Evolutionary conservation across 1,284 basidiomycete species (phyloP).

Genomic region (Ustilago trichophora): DNA sequence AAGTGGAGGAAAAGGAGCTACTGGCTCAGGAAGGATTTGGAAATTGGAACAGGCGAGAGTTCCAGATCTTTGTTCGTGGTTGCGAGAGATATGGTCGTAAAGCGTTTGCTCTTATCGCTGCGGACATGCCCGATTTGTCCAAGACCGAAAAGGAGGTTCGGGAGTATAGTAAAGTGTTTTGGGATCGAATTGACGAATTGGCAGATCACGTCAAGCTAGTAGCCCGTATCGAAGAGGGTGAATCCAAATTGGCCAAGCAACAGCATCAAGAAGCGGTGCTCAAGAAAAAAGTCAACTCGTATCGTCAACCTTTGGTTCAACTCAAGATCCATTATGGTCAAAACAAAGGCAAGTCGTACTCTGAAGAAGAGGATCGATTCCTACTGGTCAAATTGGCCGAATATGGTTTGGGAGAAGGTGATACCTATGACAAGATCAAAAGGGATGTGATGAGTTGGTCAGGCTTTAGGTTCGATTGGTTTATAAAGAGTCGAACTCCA

Average conservation of each 20-base stretch:
- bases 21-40: slow-evolving; percentile 55
- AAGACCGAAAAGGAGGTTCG: slow-evolving; percentile 84
- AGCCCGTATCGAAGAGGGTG: slow-evolving; percentile 63
- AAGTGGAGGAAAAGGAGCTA: slow-evolving; percentile 77
- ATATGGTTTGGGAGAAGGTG: slow-evolving; percentile 90
- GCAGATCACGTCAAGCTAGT: slow-evolving; percentile 62
- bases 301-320: slow-evolving; percentile 54
- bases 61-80: slow-evolving; percentile 87
- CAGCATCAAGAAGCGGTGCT: slow-evolving; percentile 55
- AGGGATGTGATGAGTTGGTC: slow-evolving; percentile 94
- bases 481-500: slow-evolving; percentile 93
- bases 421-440: slow-evolving; percentile 95
- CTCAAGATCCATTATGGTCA: slow-evolving; percentile 62
- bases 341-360: slow-evolving; percentile 86
- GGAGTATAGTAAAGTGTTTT: slow-evolving; percentile 85
- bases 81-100: slow-evolving; percentile 88
- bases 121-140: slow-evolving; percentile 74
- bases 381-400: slow-evolving; percentile 88
- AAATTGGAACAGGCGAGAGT: slow-evolving; percentile 79
- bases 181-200: slow-evolving; percentile 86
- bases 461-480: slow-evolving; percentile 93
- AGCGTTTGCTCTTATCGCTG: slow-evolving; percentile 78
- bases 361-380: slow-evolving; percentile 96
- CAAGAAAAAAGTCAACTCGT: slow-evolving; percentile 46
- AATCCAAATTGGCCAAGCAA: slow-evolving; percentile 58